phyloP scores from a whole-genome alignment of 768 basidiomycete genomes.

The Leccinellum albellum region DNA sequence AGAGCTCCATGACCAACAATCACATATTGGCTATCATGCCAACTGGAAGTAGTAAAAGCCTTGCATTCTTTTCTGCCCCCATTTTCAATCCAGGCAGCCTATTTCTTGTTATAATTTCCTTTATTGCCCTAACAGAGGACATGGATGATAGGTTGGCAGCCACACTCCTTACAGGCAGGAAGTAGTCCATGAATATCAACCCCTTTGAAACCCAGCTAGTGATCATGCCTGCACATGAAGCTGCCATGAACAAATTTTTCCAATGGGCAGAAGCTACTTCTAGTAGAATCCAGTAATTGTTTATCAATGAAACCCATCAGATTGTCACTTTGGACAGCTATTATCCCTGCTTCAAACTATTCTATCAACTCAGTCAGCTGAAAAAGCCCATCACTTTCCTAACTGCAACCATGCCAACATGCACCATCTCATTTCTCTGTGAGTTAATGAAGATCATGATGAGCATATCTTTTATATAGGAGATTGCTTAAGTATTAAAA shows the following conservation, averaged over 20 bases:
- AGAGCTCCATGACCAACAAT: too few relatives aligned
- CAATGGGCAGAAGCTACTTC: neutral
- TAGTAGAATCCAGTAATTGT: neutral
- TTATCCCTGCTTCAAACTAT: constrained; percentile 7
- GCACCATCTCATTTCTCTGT: constrained; percentile 1
- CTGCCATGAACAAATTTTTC: neutral
- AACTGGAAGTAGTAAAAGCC: too few relatives aligned
- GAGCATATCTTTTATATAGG: neutral
- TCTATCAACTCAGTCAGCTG: constrained; percentile 1
- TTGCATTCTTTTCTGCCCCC: constrained; percentile 7
- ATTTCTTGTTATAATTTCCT: constrained; percentile 6
- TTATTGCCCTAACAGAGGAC: constrained; percentile 8
- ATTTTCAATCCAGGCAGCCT: neutral
- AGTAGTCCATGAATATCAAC: neutral
- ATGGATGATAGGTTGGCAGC: neutral
- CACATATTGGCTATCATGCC: too few relatives aligned
- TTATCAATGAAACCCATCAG: constrained; percentile 11
- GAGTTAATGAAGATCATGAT: constrained; percentile 6
- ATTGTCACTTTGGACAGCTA: constrained; percentile 3
- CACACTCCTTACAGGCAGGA: neutral
- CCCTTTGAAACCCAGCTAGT: neutral
- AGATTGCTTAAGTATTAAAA: neutral
- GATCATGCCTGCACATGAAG: constrained; percentile 9
- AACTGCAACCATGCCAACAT: constrained; percentile 1
- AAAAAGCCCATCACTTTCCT: constrained; percentile 12